Evolutionary conservation across 805 yeast species (phyloP).

Genomic region (Hagleromyces aurorensis): DNA sequence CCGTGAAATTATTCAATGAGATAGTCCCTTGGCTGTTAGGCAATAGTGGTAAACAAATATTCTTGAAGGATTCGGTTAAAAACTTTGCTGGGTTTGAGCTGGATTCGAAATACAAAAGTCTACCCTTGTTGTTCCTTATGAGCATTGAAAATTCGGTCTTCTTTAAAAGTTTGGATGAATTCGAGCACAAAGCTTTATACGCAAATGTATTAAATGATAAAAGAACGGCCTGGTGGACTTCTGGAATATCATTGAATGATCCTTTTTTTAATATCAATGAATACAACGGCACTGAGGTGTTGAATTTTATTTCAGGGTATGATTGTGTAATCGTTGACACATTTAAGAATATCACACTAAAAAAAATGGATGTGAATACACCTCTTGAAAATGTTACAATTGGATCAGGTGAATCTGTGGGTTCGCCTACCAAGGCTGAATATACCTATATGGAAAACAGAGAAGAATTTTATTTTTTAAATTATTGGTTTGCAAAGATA

Average conservation of each 20-base stretch:
- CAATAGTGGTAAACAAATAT: conserved; percentile 67
- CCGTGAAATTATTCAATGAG: conserved; percentile 50
- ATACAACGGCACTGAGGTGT: conserved; percentile 38
- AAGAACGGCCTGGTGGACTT: conserved; percentile 76
- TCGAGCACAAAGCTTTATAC: conserved; percentile 50
- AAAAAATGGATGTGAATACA: conserved; percentile 1
- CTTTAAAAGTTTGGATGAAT: conserved; percentile 44
- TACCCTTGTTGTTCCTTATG: conserved; percentile 60
- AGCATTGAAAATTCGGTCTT: conserved; percentile 55
- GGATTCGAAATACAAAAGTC: conserved; percentile 9
- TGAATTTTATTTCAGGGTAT: conserved; percentile 44
- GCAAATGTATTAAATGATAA: conserved; percentile 76
- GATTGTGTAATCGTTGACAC: conserved; percentile 52
- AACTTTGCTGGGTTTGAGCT: conserved; percentile 10
- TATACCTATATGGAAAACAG: not conserved
- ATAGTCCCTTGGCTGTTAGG: conserved; percentile 62
- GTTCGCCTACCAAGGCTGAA: not conserved
- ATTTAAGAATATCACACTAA: conserved; percentile 6
- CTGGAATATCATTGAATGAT: conserved; percentile 57
- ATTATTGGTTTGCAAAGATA: conserved; percentile 34
- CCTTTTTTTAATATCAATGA: conserved; percentile 43
- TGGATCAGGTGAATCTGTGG: too few relatives aligned
- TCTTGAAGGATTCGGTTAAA: conserved; percentile 42
- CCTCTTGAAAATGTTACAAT: conserved; percentile 1
- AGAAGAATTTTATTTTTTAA: conserved; percentile 14